Evolutionary conservation across 169 alveolate genomes (phyloP).

Genomic region (Plasmodium knowlesi): DNA sequence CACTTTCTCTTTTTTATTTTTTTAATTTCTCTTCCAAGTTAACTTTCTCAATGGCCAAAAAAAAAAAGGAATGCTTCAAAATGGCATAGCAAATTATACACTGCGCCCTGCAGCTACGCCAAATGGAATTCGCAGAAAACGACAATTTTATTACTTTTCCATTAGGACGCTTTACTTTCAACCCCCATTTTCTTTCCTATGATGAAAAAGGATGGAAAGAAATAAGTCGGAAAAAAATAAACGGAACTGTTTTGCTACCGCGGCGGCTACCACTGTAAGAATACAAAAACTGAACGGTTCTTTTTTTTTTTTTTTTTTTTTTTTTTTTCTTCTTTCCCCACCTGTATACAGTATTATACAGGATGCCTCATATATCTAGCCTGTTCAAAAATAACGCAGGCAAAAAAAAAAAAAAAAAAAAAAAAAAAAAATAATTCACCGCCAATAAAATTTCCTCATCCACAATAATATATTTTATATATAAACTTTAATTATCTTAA

Average conservation of each 20-base stretch:
- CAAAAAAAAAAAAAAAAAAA: too few species aligned
- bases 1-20: not conserved
- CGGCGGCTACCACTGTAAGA: not conserved
- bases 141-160: too few species aligned
- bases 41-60: not conserved
- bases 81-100: not conserved
- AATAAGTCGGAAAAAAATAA: not conserved
- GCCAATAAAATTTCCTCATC: not conserved
- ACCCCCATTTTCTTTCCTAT: not conserved
- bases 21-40: not conserved
- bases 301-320: conserved; percentile 34
- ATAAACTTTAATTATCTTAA: too few species aligned
- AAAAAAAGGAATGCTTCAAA: not conserved
- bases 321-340: not conserved
- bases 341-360: too few species aligned
- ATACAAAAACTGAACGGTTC: not conserved
- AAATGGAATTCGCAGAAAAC: not conserved
- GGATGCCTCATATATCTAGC: not conserved
- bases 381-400: not conserved
- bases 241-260: not conserved
- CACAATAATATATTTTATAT: not conserved
- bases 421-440: not conserved
- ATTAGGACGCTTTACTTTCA: not conserved
- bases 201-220: not conserved
- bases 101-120: not conserved